Evolutionary conservation across 2,329 filamentous ascomycete genomes (phyloP).

Genomic region (Pseudocercospora ulei): DNA sequence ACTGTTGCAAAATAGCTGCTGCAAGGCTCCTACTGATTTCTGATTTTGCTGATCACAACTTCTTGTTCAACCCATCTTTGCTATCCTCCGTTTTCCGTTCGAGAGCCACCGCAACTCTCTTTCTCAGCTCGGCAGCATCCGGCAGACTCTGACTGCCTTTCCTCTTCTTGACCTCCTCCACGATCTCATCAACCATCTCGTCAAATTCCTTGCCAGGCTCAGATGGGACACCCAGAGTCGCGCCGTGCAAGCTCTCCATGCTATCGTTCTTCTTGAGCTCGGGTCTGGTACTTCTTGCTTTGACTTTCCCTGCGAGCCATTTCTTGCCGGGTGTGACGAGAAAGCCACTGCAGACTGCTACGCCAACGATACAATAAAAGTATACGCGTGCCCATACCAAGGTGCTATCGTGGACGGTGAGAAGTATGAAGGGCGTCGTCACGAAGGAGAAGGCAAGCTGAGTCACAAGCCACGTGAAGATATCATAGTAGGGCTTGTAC

Average conservation of each 20-base stretch:
- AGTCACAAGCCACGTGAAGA: constrained; percentile 63
- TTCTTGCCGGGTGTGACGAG: constrained; percentile 70
- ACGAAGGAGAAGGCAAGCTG: constrained; percentile 77
- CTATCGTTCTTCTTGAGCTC: constrained; percentile 27
- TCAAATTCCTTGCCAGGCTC: constrained; percentile 67
- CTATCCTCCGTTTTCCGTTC: constrained; percentile 14
- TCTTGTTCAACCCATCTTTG: constrained; percentile 12
- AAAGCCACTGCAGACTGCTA: constrained; percentile 56
- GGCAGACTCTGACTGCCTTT: constrained; percentile 37
- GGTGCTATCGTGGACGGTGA: constrained; percentile 61
- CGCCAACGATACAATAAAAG: constrained; percentile 71
- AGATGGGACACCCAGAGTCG: constrained; percentile 64
- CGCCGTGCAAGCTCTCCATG: constrained; percentile 36
- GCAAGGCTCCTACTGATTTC: too few species aligned
- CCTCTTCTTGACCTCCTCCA: constrained; percentile 58
- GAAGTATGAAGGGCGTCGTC: constrained; percentile 73
- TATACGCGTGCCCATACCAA: constrained; percentile 76
- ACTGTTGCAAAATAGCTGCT: too few species aligned
- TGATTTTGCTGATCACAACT: constrained; percentile 8
- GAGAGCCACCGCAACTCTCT: constrained; percentile 44
- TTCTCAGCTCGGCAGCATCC: constrained; percentile 45
- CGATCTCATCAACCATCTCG: constrained; percentile 67
- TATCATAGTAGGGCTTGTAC: constrained; percentile 77
- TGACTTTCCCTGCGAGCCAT: constrained; percentile 35
- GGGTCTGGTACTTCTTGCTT: constrained; percentile 31